A percentile compares a stretch with the other conserved stretches of the same genome.
These are phyloP conservation scores for Ocimum tenuiflorum DNA, from an alignment of 257 asterid genomes.

Conservation along the genomic window DNA sequence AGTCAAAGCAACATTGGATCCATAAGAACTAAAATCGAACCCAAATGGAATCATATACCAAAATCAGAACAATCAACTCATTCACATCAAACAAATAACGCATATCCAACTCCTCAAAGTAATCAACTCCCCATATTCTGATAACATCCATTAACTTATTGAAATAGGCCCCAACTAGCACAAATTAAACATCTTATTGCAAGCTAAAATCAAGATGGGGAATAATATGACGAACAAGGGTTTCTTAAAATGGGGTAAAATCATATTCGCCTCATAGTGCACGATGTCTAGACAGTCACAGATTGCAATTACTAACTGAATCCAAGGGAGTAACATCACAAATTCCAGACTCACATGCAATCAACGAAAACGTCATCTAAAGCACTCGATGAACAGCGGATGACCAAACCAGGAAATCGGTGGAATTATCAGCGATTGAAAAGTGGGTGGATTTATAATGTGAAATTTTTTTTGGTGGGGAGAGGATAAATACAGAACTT, in stretches of 20 bases:
- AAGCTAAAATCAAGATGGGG: constrained; percentile 3
- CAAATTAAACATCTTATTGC: background rate
- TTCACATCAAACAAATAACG: background rate
- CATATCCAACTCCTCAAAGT: constrained; percentile 6
- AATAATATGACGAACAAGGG: constrained; percentile 6
- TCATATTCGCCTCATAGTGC: background rate
- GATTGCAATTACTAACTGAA: constrained; percentile 3
- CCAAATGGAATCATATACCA: background rate
- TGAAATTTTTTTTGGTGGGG: background rate
- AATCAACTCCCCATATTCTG: background rate
- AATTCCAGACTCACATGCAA: constrained; percentile 12
- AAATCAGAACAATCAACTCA: background rate
- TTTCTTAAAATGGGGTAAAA: constrained; percentile 4
- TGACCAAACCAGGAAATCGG: background rate
- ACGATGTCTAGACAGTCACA: constrained; percentile 4
- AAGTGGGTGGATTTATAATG: background rate
- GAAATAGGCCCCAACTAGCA: background rate
- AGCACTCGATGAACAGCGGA: constrained; percentile 10
- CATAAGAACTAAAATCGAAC: background rate
- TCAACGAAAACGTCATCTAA: constrained; percentile 2
- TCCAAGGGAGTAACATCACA: constrained; percentile 1
- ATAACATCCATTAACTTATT: background rate
- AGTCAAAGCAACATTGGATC: constrained; percentile 8
- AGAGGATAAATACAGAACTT: no score
- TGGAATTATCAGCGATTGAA: constrained; percentile 3